A percentile compares a stretch with the other conserved stretches of the same genome.
Conservation (phyloP, 202 grass and related monocot genomes). For the Dendrocalamus latiflorus region DNA sequence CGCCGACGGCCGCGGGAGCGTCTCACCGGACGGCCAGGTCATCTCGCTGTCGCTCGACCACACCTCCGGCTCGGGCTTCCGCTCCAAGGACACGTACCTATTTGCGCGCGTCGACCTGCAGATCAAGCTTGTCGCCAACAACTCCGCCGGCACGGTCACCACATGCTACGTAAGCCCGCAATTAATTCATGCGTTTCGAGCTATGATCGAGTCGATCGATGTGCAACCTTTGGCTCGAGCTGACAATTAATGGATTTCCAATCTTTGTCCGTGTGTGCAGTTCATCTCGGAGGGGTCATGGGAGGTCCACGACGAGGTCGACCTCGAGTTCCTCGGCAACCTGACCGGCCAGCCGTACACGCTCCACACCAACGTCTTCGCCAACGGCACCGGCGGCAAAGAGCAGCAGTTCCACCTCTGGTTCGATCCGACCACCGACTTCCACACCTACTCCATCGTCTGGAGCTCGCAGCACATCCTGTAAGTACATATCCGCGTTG, state of each 20-base stretch:
- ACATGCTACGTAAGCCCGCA: slow-evolving; percentile 32
- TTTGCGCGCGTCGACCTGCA: slow-evolving; percentile 44
- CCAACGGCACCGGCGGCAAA: slow-evolving; percentile 57
- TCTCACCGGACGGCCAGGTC: slow-evolving; percentile 35
- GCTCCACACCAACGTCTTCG: slow-evolving; percentile 82
- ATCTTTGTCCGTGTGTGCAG: background rate
- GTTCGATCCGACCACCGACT: slow-evolving; percentile 86
- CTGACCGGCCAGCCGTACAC: slow-evolving; percentile 69
- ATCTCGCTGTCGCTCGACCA: slow-evolving; percentile 41
- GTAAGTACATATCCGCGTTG: slow-evolving; percentile 11
- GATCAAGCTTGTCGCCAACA: slow-evolving; percentile 51
- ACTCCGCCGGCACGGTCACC: slow-evolving; percentile 59
- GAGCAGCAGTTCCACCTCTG: slow-evolving; percentile 96
- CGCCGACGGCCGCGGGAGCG: slow-evolving; percentile 9
- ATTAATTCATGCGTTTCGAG: background rate
- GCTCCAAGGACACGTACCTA: slow-evolving; percentile 42
- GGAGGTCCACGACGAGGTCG: slow-evolving; percentile 73
- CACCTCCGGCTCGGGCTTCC: slow-evolving; percentile 41
- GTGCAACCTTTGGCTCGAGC: background rate
- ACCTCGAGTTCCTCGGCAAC: slow-evolving; percentile 96
- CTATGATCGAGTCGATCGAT: background rate
- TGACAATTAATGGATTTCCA: background rate
- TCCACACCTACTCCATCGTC: no score
- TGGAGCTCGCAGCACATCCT: slow-evolving; percentile 75
- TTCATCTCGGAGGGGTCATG: slow-evolving; percentile 58